phyloP scores from a whole-genome alignment of 2,329 filamentous ascomycete species.

The Phialocephala sp. region DNA sequence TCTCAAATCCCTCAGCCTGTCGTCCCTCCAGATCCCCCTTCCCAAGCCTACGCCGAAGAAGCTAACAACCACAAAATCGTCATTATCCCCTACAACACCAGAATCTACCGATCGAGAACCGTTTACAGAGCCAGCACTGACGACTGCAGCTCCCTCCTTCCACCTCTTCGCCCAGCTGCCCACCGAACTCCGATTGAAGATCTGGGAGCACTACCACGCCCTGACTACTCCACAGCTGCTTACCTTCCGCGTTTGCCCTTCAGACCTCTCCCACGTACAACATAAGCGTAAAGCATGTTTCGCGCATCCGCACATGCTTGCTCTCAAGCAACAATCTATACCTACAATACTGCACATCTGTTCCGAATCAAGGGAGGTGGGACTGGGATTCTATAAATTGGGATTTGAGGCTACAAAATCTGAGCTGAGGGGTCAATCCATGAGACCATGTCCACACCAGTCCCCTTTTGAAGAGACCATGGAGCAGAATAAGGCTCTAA shows the following conservation, averaged over 20 bases:
- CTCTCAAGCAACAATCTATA: background rate
- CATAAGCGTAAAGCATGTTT: conserved; percentile 2
- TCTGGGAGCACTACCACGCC: background rate
- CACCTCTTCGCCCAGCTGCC: background rate
- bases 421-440: too few species aligned
- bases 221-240: background rate
- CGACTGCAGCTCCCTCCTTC: background rate
- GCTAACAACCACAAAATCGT: background rate
- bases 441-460: too few species aligned
- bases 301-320: background rate
- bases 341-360: background rate
- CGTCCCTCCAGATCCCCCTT: background rate
- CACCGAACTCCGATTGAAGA: background rate
- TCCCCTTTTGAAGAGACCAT: background rate
- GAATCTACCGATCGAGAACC: too few species aligned
- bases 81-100: background rate
- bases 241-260: background rate
- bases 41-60: background rate
- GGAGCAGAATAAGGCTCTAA: background rate
- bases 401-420: background rate
- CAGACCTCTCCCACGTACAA: background rate
- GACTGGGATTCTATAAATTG: background rate
- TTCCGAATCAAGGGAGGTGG: background rate
- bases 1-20: background rate
- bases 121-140: background rate